Conservation (phyloP, 2,329 filamentous ascomycete species). For the Elsinoe batatas region DNA sequence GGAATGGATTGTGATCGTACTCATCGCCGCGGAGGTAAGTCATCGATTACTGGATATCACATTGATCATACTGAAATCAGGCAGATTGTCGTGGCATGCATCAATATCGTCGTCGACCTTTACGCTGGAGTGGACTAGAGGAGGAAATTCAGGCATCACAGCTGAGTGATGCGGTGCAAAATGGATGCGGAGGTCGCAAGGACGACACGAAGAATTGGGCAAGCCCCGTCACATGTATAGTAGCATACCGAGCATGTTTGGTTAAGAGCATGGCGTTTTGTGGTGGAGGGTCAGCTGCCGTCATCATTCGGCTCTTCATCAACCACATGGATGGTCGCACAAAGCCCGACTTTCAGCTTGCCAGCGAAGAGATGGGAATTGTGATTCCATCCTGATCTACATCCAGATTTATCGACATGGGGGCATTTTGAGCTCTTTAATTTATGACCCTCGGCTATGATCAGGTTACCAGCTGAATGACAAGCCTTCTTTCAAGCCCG, state of each 20-base stretch:
- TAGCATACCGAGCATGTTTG: not conserved
- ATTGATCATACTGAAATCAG: not conserved
- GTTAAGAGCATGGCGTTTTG: not conserved
- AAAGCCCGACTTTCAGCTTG: not conserved
- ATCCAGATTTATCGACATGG: too few species aligned
- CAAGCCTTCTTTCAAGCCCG: not conserved
- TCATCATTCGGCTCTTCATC: not conserved
- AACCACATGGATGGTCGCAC: not conserved
- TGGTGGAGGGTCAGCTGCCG: not conserved
- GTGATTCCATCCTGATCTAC: too few species aligned
- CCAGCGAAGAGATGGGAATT: too few species aligned
- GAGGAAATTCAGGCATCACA: not conserved
- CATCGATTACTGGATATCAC: conserved; percentile 14
- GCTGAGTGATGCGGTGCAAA: not conserved
- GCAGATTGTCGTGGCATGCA: conserved; percentile 45
- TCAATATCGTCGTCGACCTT: conserved; percentile 92
- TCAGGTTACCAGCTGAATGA: not conserved
- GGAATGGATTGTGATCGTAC: conserved; percentile 66
- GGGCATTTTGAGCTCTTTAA: too few species aligned
- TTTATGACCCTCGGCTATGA: not conserved
- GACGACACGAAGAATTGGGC: not conserved
- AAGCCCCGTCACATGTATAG: not conserved
- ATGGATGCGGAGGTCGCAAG: not conserved
- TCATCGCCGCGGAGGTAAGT: conserved; percentile 94
- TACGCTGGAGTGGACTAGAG: conserved; percentile 48